These are phyloP conservation scores for Aegilops bicornis DNA, from an alignment of 176 grass and related monocot genomes.

Conservation along the genomic window DNA sequence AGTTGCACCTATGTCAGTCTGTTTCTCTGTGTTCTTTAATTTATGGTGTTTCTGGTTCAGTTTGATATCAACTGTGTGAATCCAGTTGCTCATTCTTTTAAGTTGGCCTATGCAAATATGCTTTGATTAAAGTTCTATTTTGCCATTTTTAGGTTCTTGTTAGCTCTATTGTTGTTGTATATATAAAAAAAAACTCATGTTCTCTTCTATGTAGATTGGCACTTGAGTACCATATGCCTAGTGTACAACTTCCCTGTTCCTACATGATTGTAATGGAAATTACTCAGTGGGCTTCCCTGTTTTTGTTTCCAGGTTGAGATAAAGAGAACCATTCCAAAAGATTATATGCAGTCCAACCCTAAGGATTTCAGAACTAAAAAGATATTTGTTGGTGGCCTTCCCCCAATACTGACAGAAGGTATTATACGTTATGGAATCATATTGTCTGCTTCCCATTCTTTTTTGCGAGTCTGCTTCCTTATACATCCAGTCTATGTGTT, in stretches of 20 bases:
- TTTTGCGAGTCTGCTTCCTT: not conserved
- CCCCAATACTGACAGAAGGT: slow-evolving; percentile 74
- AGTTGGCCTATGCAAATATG: too few relatives aligned
- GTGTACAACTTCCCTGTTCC: not conserved
- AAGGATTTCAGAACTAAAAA: slow-evolving; percentile 89
- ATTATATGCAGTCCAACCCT: slow-evolving; percentile 38
- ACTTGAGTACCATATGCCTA: not conserved
- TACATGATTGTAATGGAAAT: not conserved
- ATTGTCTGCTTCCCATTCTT: slow-evolving; percentile 2
- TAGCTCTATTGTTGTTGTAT: too few relatives aligned
- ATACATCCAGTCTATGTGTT: slow-evolving; percentile 31
- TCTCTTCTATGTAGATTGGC: too few relatives aligned
- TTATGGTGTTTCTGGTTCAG: not conserved
- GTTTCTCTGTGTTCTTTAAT: not conserved
- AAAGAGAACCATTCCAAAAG: slow-evolving; percentile 94
- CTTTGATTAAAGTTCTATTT: too few relatives aligned
- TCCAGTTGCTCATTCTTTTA: not conserved
- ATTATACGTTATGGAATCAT: slow-evolving; percentile 17
- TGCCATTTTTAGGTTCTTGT: too few relatives aligned
- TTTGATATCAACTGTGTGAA: not conserved
- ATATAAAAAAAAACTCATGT: too few relatives aligned
- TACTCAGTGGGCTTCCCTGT: not conserved
- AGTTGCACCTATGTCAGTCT: not conserved
- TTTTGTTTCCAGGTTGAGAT: slow-evolving; percentile 82
- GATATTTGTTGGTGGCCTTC: slow-evolving; percentile 93